Evolutionary conservation across 805 yeast species (phyloP), one percentile per base, ranked within the genome.

Genomic region (Saccharomyces kudriavzevii): DNA sequence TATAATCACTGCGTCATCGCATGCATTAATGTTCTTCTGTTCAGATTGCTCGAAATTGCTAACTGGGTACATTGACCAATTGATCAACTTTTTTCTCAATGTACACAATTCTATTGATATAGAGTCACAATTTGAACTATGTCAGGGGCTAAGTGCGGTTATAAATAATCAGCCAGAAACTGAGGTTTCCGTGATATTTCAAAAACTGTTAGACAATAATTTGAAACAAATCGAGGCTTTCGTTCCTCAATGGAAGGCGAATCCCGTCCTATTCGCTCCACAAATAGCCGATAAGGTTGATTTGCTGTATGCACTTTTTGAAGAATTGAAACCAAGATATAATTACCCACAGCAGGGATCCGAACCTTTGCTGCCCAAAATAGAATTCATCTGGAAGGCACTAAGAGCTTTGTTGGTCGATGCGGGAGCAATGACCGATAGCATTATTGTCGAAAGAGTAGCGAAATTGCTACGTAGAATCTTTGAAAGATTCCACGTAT

Each of bases 11-110:
- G 97, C 99, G 0, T 89, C 97, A 0, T 85, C 97, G 0, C 91
- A 88, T 69, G 95, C 99, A 0, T 77, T 94, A 62, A 89, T 89
- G 91, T 92, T 83, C 66, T 89, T 94, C 64, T 91, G 97, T 72
- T 87, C 88, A 64, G 99, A 95, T 70, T 94, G 99, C 64, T 79
- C 91, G 0, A 63, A 68, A 11, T 74, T 83, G 14, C 72, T 94
- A 59, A 79, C 83, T 20, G 78, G 78, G 48, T 88, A 79, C 66
- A 73, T 89, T 59, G 89, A 83, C 52, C 96, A 89, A 67, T 75
- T 94, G 53, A 82, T 84, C 60, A 76, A 80, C 58, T 83, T 94
- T 56, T 92, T 89, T 70, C 79, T 80, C 50, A 76, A 75, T 54
- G 75, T 85, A 28, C 74, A 75, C 49, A 72, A 74, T 40, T 66